phyloP scores from a whole-genome alignment of 805 yeast species.

The Ogataea sp. region DNA sequence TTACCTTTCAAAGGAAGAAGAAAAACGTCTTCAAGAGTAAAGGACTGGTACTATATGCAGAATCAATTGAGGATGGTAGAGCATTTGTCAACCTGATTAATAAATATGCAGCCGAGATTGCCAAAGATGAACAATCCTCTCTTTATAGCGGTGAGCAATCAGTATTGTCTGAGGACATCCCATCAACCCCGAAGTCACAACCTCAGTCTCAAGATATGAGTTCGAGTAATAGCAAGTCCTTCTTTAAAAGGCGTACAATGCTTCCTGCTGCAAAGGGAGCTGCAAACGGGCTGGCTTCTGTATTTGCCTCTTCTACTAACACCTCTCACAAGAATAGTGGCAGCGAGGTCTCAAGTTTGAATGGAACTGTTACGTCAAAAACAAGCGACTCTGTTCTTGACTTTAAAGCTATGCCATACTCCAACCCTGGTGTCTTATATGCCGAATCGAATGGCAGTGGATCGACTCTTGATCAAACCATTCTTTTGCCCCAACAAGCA shows the following conservation, averaged over 20 bases:
- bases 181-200: background rate
- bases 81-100: slow-evolving; percentile 13
- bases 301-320: background rate
- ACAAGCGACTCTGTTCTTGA: slow-evolving; percentile 15
- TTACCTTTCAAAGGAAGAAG: slow-evolving; percentile 18
- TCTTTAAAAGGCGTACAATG: background rate
- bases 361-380: slow-evolving; percentile 2
- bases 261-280: background rate
- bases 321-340: background rate
- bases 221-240: background rate
- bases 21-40: slow-evolving; percentile 25
- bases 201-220: background rate
- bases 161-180: background rate
- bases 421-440: slow-evolving; percentile 9
- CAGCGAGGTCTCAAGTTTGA: background rate
- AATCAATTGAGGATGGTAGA: slow-evolving; percentile 54
- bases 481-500: too few species aligned
- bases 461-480: too few species aligned
- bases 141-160: slow-evolving; percentile 1
- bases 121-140: slow-evolving; percentile 8
- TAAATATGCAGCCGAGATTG: background rate
- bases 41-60: slow-evolving; percentile 56
- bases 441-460: too few species aligned
- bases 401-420: slow-evolving; percentile 26
- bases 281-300: background rate